Conservation (phyloP, 2,329 filamentous ascomycete species). For the Claviceps citrina region DNA sequence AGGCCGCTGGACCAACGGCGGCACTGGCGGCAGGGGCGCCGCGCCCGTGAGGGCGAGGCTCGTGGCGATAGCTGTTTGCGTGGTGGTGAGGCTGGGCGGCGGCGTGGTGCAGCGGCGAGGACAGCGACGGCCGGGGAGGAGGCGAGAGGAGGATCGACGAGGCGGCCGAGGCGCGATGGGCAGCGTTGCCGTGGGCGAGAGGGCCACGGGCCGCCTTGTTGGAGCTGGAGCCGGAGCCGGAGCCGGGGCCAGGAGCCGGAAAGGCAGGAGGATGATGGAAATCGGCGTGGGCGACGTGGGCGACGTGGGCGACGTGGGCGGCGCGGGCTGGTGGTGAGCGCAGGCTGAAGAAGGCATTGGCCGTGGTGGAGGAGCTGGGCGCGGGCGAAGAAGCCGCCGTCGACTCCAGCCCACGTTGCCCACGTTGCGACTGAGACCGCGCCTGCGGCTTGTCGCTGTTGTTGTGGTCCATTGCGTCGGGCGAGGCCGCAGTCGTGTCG, state of each 20-base stretch:
- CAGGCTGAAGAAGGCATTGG: constrained; percentile 25
- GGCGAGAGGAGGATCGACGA: constrained; percentile 16
- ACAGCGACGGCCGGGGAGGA: constrained; percentile 13
- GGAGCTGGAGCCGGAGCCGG: constrained; percentile 15
- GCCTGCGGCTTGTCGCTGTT: constrained; percentile 11
- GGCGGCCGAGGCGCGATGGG: constrained; percentile 10
- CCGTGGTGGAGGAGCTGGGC: constrained; percentile 2
- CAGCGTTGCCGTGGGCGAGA: not conserved
- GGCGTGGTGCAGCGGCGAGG: constrained; percentile 8
- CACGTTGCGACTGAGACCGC: constrained; percentile 5
- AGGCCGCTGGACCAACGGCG: not conserved
- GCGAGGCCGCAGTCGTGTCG: no score
- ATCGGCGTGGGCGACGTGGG: constrained; percentile 21
- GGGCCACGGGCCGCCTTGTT: constrained; percentile 16
- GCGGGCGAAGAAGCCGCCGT: not conserved
- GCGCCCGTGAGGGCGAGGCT: constrained; percentile 12
- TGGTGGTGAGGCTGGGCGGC: constrained; percentile 3
- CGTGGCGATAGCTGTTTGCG: not conserved
- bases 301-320: constrained; percentile 24
- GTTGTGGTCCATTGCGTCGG: not conserved
- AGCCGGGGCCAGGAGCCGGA: constrained; percentile 14
- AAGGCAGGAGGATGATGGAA: constrained; percentile 20
- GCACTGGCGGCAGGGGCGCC: constrained; percentile 4
- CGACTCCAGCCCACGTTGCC: constrained; percentile 6
- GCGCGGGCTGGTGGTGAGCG: constrained; percentile 31